phyloP scores from a whole-genome alignment of 139 green algal genomes.

The Coelastrella sp. region DNA sequence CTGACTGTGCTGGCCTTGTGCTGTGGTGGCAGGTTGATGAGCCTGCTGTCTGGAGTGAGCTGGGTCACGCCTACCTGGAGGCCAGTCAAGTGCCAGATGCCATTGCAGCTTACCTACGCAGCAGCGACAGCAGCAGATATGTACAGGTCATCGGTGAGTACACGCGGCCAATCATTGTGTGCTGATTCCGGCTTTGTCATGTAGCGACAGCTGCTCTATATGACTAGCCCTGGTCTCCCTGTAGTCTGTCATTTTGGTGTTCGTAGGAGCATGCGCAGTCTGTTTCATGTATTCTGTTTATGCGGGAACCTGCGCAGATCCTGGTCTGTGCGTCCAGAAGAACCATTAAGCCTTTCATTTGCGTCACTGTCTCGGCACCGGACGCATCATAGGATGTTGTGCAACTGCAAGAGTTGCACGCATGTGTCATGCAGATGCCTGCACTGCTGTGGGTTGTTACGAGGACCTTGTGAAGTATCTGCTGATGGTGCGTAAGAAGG shows the following conservation, averaged over 20 bases:
- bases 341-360: no score
- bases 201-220: not conserved
- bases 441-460: conserved; percentile 64
- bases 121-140: conserved; percentile 81
- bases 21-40: conserved; percentile 75
- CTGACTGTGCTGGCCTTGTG: not conserved
- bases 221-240: no score
- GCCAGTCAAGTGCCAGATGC: conserved; percentile 81
- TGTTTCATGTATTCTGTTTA: no score
- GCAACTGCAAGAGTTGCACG: no score
- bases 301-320: no score
- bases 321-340: no score
- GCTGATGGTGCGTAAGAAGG: conserved; percentile 85
- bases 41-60: conserved; percentile 92
- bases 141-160: conserved; percentile 77
- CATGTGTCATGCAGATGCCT: conserved; percentile 1
- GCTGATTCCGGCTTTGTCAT: not conserved
- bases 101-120: conserved; percentile 93
- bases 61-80: conserved; percentile 94
- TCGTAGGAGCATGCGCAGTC: no score
- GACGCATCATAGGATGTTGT: no score
- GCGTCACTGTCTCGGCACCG: no score
- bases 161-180: not conserved
- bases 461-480: conserved; percentile 97
- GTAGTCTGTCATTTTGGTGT: no score